These are phyloP conservation scores for Hypoxylon sp. DNA, from an alignment of 2,329 filamentous ascomycete genomes.

Conservation along the genomic window DNA sequence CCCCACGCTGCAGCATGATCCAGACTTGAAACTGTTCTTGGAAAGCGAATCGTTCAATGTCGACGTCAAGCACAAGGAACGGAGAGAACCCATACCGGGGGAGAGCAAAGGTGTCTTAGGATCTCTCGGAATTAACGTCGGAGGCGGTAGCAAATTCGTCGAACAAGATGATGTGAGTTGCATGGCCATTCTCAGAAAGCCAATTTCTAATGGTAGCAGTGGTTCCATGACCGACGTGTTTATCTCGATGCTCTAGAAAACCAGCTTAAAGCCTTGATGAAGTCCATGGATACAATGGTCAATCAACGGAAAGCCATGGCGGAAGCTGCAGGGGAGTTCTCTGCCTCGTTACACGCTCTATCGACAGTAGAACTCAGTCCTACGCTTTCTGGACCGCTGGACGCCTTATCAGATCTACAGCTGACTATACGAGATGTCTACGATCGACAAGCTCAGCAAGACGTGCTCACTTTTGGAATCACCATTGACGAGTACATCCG, in stretches of 20 bases:
- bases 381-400: conserved; percentile 87
- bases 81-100: conserved; percentile 85
- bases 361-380: conserved; percentile 94
- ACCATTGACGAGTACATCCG: conserved; percentile 99
- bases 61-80: conserved; percentile 97
- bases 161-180: conserved; percentile 92
- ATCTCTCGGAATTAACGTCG: conserved; percentile 83
- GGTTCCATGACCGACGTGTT: conserved; percentile 97
- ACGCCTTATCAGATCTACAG: conserved; percentile 93
- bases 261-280: conserved; percentile 90
- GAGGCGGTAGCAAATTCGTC: conserved; percentile 88
- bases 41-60: conserved; percentile 97
- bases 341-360: conserved; percentile 90
- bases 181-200: background rate
- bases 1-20: conserved; percentile 91
- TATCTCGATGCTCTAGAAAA: conserved; percentile 95
- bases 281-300: conserved; percentile 94
- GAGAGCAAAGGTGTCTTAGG: conserved; percentile 96
- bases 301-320: conserved; percentile 92
- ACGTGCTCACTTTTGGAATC: conserved; percentile 95
- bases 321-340: conserved; percentile 94
- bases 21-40: conserved; percentile 94
- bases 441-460: conserved; percentile 96
- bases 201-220: conserved; percentile 65
- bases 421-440: conserved; percentile 95